Base-by-base conservation (phyloP, 78 protist genomes). In the Dictyostelium intermedium region DNA sequence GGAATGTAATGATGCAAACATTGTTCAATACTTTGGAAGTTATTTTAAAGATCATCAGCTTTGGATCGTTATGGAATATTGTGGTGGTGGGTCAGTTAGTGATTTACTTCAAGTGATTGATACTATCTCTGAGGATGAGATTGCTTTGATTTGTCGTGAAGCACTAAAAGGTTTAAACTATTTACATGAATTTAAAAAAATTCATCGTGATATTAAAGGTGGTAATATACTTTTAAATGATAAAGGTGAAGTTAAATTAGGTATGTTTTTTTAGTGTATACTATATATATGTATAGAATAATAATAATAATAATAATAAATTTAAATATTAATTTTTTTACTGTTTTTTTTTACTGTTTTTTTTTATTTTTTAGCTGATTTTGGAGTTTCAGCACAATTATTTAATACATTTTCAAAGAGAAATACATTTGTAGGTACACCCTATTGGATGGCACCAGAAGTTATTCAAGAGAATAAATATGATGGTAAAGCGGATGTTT, bases 131-230 rank as follows among this genome's bases (percentile, higher is more conserved):
- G 99, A 98, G 73, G 45, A 56, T 10, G 43, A 96, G 23, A 97
- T 98, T 11, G 96, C 98, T 16, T 39, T 97, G 77, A 97, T 99
- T 32, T 72, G 98, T 45, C 43, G 97, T 20, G 99, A 98, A 81
- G 73, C 91, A 20, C 91, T 98, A 7, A 78, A 81, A 63, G 97
- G 96, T 37, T 84, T 93, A 77, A 80, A 45, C 25, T 93, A 84
- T 76, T 45, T 93, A 50, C 96, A 93, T 27, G 84, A 78, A 43
- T 81, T 35, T 27, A 89, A 97, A 45, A 98, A 97, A 60, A 97
- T 99, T 9, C 99, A 99, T 82, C 91, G 99, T 1, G 99, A 99
- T 82, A 98, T 99, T 83, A 99, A 98, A 84, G 99, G 97, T 87
- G 84, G 50, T 35, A 99, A 99, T 86, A 70, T 99, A 2, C 97